Evolutionary conservation across 2,329 filamentous ascomycete species (phyloP), one percentile per base, ranked within the genome.

Genomic region (Cladophialophora immunda): DNA sequence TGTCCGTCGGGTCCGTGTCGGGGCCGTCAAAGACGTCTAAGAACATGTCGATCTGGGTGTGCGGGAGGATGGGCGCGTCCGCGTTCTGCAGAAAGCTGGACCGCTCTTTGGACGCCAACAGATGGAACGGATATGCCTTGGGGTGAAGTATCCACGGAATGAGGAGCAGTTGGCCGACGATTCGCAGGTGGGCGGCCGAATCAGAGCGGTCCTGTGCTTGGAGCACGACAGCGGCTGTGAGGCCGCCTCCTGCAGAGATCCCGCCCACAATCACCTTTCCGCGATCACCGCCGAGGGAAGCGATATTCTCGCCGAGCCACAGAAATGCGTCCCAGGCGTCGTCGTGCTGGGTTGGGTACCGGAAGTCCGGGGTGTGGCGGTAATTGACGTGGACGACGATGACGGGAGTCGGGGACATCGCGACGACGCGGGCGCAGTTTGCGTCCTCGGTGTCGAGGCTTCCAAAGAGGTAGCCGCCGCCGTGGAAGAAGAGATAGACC

Each of bases 401-500:
- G 4, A 70, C 73, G 9, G 34, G 36, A 4, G 29, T 22, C 3
- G 27, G 27, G 4, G 50, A 19, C 15, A 36, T 56, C 2, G 34
- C 27, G 0, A 85, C 83, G 9, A 86, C 80, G 0, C 79, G 78
- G 0, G 82, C 75, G 68, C 86, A 89, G 0, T 77, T 78, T 0
- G 82, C 81, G 62, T 89, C 86, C 67, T 89, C 87, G 0, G 82
- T 82, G 1, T 74, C 70, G 2, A 88, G 71, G 0, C 82, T 85
- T 1, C 87, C 87, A n/a, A 85, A 83, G 8, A 87, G 70, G 65
- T 85, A 89, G 0, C 85, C 86, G 2, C 85, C 86, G 3, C 86
- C 86, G 68, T 87, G 86, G 0, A 86, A 74, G 68, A 85, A 82
- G 22, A 85, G 74, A 62, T 83, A 85, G 0, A 87, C 75, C 0